These are phyloP conservation scores for Cyberlindnera xylosilytica DNA, from an alignment of 805 yeast genomes.

Conservation along the genomic window DNA sequence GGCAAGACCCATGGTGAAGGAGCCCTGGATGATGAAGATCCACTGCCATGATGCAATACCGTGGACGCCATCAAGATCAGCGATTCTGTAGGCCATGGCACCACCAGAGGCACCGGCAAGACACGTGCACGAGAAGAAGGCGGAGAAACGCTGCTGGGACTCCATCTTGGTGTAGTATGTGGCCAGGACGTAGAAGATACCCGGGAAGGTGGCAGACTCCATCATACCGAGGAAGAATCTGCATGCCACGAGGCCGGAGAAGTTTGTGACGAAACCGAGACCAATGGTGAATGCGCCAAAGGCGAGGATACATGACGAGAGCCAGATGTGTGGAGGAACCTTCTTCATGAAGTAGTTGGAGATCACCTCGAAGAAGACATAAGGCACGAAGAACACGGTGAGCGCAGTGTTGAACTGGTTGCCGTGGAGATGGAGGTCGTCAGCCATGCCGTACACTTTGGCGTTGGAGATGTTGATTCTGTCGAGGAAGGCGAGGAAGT, in stretches of 20 bases:
- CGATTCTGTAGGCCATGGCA: conserved; percentile 44
- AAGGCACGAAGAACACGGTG: conserved; percentile 47
- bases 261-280: conserved; percentile 40
- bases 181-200: conserved; percentile 45
- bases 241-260: conserved; percentile 44
- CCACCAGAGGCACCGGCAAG: conserved; percentile 58
- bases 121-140: conserved; percentile 50
- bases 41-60: conserved; percentile 46
- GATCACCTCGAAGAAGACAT: conserved; percentile 36
- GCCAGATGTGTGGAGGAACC: conserved; percentile 38
- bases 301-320: conserved; percentile 31
- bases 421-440: conserved; percentile 46
- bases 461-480: conserved; percentile 84
- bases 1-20: conserved; percentile 39
- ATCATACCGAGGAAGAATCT: conserved; percentile 51
- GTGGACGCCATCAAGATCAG: conserved; percentile 42
- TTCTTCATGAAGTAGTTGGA: conserved; percentile 37
- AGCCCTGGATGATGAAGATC: conserved; percentile 50
- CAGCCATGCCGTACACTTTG: conserved; percentile 62
- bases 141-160: conserved; percentile 44
- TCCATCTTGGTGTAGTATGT: conserved; percentile 48
- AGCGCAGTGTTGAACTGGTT: conserved; percentile 43
- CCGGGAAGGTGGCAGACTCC: conserved; percentile 53
- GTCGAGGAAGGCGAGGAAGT: conserved; percentile 75
- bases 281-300: conserved; percentile 43